Conservation (phyloP, 192 early-diverging fungal species). For the Rhizophagus prolifer region DNA sequence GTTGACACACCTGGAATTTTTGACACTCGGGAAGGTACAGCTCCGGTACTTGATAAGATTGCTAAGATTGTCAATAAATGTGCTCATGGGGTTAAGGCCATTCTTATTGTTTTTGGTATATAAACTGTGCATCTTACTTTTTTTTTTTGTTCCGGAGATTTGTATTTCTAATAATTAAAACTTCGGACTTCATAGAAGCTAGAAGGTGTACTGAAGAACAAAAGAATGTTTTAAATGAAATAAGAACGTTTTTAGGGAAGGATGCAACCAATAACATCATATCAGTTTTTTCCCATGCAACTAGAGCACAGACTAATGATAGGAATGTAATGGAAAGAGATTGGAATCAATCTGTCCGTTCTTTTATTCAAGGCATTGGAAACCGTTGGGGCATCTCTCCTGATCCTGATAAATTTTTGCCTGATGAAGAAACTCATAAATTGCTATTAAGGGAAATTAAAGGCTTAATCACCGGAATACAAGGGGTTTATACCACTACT, state of each 20-base stretch:
- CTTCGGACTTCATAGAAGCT: constrained; percentile 17
- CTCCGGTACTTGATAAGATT: background rate
- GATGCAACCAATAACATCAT: constrained; percentile 9
- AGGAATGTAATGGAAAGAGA: background rate
- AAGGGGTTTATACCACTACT: too few relatives aligned
- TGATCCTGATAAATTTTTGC: too few relatives aligned
- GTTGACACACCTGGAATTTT: constrained; percentile 25
- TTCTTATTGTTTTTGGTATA: constrained; percentile 23
- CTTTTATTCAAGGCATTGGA: background rate
- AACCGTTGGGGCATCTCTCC: too few relatives aligned
- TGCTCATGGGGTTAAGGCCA: constrained; percentile 16
- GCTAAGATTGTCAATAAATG: background rate
- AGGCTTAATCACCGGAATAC: too few relatives aligned
- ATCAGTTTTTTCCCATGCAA: constrained; percentile 10
- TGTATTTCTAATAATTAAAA: background rate
- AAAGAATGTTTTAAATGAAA: background rate
- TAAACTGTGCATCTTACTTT: background rate
- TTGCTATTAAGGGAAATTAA: too few relatives aligned
- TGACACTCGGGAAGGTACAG: background rate
- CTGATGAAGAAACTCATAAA: too few relatives aligned
- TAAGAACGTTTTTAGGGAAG: constrained; percentile 8
- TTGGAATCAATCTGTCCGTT: background rate
- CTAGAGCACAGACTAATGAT: background rate
- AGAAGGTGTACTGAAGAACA: constrained; percentile 13
- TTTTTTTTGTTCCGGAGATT: background rate